Base-by-base conservation (phyloP, 2,329 filamentous ascomycete species). In the Fusarium sarcochroum region DNA sequence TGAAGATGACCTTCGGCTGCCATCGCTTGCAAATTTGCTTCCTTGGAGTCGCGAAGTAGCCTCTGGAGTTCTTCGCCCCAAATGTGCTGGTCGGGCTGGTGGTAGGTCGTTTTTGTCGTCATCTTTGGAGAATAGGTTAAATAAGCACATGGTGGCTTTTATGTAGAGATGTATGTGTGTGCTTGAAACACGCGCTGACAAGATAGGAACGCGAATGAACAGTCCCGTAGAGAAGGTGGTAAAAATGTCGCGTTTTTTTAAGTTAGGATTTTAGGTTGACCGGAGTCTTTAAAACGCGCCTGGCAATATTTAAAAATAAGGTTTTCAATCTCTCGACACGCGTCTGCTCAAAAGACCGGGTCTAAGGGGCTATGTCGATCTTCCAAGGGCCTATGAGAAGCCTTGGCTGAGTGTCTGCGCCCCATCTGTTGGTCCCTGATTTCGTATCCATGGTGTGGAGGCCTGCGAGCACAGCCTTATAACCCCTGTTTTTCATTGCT, bases 41-140 rank as follows among this genome's bases (percentile, higher is more conserved):
- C 51, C 62, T 48, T 44, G 52, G 1, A 69, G 55, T 42, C 66
- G 51, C 4, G 66, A 69, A 14, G 66, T 69, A 1, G 66, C 66
- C 5, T 54, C 66, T 18, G 66, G 32, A 21, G 66, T 69, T 51
- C 66, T 63, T 20, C 55, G 51, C 10, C 66, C 66, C 27, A 69
- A 20, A 6, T 21, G 55, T 15, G 37, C 21, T 25, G 66, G 66
- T 7, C 32, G 42, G 15, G 65, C 40, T 20, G 52, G 47, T 13
- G 66, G 66, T 25, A 48, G 35, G 1, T 66, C 15, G 35, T 64
- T 25, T 49, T 46, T 37, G 34, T 62, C 35, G 15, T 66, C 48
- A 15, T 51, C 18, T 62, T 57, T 62, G 32, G 66, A 69, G 40
- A 69, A 69, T 23, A 69, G 35, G 17, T 55, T 69, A 47, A 61